Evolutionary conservation across 768 basidiomycete species (phyloP), one percentile per base, ranked within the genome.

Genomic region (Phanerodontia chrysosporium): DNA sequence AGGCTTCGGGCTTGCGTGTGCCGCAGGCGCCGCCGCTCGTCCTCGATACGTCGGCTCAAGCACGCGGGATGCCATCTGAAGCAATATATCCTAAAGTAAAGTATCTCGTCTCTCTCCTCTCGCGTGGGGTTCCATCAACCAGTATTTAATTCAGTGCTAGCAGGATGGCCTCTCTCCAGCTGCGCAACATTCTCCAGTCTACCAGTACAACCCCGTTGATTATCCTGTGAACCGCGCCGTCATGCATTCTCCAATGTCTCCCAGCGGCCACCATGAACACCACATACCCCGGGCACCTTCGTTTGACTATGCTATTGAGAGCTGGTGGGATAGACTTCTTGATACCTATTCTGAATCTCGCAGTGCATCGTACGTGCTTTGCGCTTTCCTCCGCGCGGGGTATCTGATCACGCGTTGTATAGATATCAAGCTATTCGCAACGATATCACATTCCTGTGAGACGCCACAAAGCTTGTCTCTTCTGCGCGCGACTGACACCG

Each of bases 391-490:
- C n/a, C 22, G 49, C 1, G 28, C 22, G 24, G 3, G n/a, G 21
- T 39, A 8, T 21, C 52, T 53, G 32, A 53, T 21, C 52, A n/a
- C 6, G 12, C 35, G 52, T 18, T 35, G 13, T 22, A n/a, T 56
- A 85, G 83, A 49, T 62, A 83, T 57, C 72, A 76, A 57, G 78
- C 79, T 53, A 81, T 87, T 24, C 67, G 72, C 30, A 67, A 72
- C 27, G 84, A 86, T 61, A 65, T 87, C 28, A 69, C 76, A 42
- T 76, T 75, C 53, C 66, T 88, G 86, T 87, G 58, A 58, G 80
- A 72, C 25, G 53, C 24, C 28, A 36, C 45, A 28, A 27, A 25
- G 36, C 39, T n/a, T 49, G 0, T 45, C 45, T 51, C n/a, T n/a
- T 65, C 55, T 51, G 57, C 66, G 24, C 60, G 35, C 29, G 27